phyloP scores from a whole-genome alignment of 495 filamentous ascomycete species.

The Trichoderma reesei region DNA sequence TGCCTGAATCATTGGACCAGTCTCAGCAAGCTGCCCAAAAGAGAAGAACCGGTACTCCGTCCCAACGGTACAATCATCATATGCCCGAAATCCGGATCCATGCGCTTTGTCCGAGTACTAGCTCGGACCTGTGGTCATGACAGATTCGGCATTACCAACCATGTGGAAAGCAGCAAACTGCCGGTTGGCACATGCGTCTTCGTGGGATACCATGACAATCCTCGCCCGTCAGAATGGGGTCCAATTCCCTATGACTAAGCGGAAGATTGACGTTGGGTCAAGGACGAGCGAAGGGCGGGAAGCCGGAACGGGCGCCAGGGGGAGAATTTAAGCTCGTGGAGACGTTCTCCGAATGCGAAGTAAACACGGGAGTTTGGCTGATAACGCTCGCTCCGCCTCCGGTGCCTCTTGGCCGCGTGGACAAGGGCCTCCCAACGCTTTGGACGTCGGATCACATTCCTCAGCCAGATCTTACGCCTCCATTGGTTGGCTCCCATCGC shows the following conservation, averaged over 20 bases:
- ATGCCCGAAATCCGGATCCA: no score
- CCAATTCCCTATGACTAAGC: neutral
- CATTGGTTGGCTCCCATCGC: neutral
- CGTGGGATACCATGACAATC: no score
- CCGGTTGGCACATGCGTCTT: no score
- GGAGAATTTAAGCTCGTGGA: conserved; percentile 4
- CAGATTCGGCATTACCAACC: no score
- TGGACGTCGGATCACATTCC: neutral
- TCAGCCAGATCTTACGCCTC: neutral
- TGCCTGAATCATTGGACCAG: no score
- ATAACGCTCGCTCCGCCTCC: neutral
- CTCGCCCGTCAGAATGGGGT: neutral
- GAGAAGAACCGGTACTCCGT: no score
- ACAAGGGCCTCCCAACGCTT: neutral
- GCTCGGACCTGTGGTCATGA: no score
- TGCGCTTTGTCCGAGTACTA: no score
- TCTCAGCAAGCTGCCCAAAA: no score
- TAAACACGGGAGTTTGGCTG: neutral
- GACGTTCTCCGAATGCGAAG: conserved; percentile 1
- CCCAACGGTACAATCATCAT: no score
- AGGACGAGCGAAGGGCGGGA: neutral
- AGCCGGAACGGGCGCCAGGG: neutral
- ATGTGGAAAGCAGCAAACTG: no score
- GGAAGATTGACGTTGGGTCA: neutral
- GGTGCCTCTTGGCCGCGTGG: neutral